These are phyloP conservation scores for Achaetomiella virescens DNA, from an alignment of 495 filamentous ascomycete genomes.

Conservation along the genomic window DNA sequence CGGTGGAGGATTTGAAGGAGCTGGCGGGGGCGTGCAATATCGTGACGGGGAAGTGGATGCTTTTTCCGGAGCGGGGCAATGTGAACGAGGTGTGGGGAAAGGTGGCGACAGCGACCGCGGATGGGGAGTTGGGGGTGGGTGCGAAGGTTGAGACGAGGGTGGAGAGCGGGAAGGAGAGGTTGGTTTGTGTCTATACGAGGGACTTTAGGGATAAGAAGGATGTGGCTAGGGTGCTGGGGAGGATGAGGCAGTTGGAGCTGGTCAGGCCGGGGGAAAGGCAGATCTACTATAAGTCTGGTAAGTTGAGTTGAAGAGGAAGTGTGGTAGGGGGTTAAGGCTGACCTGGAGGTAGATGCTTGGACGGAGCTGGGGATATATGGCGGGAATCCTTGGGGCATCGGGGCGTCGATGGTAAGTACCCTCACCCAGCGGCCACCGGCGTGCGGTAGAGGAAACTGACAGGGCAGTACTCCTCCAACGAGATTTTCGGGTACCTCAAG, in stretches of 20 bases:
- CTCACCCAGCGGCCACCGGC: too few relatives aligned
- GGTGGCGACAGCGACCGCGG: conserved; percentile 56
- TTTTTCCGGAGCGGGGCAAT: conserved; percentile 54
- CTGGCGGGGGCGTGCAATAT: conserved; percentile 38
- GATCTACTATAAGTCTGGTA: conserved; percentile 72
- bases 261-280: conserved; percentile 40
- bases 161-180: conserved; percentile 35
- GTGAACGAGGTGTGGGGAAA: conserved; percentile 58
- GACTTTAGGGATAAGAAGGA: conserved; percentile 66
- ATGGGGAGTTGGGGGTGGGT: conserved; percentile 57
- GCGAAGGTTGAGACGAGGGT: conserved; percentile 61
- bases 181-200: conserved; percentile 72
- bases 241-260: conserved; percentile 54
- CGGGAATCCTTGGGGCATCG: conserved; percentile 62
- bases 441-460: neutral
- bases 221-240: conserved; percentile 57
- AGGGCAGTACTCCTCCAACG: conserved; percentile 38
- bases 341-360: conserved; percentile 53
- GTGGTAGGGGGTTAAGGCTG: neutral
- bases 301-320: conserved; percentile 20
- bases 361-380: conserved; percentile 62
- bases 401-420: conserved; percentile 44
- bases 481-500: conserved; percentile 27
- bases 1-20: conserved; percentile 49
- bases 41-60: conserved; percentile 59